Conservation (phyloP, 2,329 filamentous ascomycete genomes). For the Venturia aucupariae region DNA sequence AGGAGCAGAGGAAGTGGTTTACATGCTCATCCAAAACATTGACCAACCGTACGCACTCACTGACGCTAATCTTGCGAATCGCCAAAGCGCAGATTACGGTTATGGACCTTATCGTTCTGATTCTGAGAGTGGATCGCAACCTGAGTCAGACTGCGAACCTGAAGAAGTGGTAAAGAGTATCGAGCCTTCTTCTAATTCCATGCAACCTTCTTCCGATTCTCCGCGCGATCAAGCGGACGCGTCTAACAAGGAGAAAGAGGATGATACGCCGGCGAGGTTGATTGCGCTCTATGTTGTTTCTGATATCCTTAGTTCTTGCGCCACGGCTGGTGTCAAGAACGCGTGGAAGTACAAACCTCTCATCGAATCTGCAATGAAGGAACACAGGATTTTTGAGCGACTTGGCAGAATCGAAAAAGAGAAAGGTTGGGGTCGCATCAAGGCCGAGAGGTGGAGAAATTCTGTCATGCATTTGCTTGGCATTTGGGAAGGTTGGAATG, state of each 20-base stretch:
- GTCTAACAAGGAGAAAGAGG: constrained; percentile 34
- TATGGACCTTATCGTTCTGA: constrained; percentile 26
- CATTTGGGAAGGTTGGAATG: constrained; percentile 26
- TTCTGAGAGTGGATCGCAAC: constrained; percentile 26
- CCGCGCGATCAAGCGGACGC: constrained; percentile 16
- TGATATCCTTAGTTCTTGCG: constrained; percentile 71
- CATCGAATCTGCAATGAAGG: constrained; percentile 63
- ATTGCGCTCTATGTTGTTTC: constrained; percentile 72
- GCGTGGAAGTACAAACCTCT: constrained; percentile 80
- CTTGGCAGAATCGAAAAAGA: constrained; percentile 66
- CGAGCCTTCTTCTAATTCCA: constrained; percentile 4
- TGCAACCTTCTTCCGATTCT: background rate
- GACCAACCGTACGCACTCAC: constrained; percentile 66
- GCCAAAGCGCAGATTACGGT: constrained; percentile 28
- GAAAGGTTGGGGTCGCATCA: constrained; percentile 68
- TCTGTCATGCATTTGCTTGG: constrained; percentile 26
- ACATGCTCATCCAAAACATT: constrained; percentile 76
- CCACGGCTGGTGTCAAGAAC: constrained; percentile 67
- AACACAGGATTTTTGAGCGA: constrained; percentile 61
- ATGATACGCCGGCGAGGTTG: constrained; percentile 64
- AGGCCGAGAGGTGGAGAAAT: constrained; percentile 47
- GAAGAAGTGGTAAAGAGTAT: constrained; percentile 9
- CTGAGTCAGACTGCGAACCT: constrained; percentile 1
- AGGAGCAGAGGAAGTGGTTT: constrained; percentile 85
- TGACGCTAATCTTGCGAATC: constrained; percentile 53